Conservation (phyloP, 1,284 basidiomycete species). For the Lentinula novae-zelandiae region DNA sequence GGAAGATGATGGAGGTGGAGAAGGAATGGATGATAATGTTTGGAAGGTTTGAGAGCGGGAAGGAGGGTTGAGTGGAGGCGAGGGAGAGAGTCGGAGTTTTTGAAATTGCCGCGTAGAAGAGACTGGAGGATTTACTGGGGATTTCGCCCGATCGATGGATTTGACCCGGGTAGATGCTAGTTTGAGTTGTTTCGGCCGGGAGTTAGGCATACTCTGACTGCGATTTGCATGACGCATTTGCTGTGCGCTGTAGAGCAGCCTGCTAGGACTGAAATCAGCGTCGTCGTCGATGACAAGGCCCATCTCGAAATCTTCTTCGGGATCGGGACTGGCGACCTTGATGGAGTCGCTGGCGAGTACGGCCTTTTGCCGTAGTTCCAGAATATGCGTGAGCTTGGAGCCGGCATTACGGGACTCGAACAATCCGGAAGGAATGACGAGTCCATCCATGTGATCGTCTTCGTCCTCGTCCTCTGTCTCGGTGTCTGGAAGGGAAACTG, state of each 20-base stretch:
- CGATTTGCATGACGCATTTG: conserved; percentile 43
- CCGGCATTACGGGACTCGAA: conserved; percentile 68
- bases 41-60: conserved; percentile 35
- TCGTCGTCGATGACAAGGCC: conserved; percentile 80
- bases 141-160: conserved; percentile 58
- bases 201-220: conserved; percentile 56
- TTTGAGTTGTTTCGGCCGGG: conserved; percentile 42
- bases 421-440: conserved; percentile 69
- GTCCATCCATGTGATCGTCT: conserved; percentile 69
- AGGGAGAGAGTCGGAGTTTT: conserved; percentile 61
- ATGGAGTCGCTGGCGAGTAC: conserved; percentile 41
- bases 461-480: conserved; percentile 70
- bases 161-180: conserved; percentile 56
- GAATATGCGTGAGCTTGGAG: conserved; percentile 64
- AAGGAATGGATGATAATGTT: conserved; percentile 56
- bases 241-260: conserved; percentile 55
- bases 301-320: conserved; percentile 78
- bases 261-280: conserved; percentile 72
- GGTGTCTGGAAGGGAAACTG: conserved; percentile 61
- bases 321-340: conserved; percentile 55
- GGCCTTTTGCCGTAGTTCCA: conserved; percentile 72
- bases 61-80: conserved; percentile 36
- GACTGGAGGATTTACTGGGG: conserved; percentile 60
- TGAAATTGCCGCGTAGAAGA: conserved; percentile 65
- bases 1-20: conserved; percentile 43